A percentile compares a stretch with the other conserved stretches of the same genome.
These are phyloP conservation scores for Biancaea sappan DNA, from an alignment of 306 rosid genomes.

Conservation along the genomic window DNA sequence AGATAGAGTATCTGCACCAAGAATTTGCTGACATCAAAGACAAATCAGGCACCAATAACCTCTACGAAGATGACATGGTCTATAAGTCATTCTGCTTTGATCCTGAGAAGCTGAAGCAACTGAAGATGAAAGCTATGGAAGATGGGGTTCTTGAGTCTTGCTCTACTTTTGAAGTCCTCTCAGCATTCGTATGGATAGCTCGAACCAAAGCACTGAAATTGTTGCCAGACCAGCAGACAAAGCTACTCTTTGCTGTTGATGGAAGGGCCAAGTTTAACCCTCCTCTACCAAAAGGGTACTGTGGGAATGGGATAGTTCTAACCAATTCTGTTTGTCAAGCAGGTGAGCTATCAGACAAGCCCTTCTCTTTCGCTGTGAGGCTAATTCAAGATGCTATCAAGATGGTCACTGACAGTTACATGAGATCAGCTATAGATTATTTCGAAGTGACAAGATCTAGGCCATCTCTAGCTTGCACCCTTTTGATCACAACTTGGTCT, in stretches of 20 bases:
- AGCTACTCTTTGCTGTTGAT: conserved; percentile 92
- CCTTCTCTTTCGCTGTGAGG: conserved; percentile 59
- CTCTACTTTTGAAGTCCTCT: conserved; percentile 81
- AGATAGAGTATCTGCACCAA: conserved; percentile 58
- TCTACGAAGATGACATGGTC: conserved; percentile 65
- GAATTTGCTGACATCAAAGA: conserved; percentile 88
- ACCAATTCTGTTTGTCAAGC: conserved; percentile 68
- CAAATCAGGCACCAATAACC: conserved; percentile 47
- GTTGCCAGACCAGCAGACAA: conserved; percentile 65
- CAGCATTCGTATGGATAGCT: conserved; percentile 89
- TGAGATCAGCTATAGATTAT: conserved; percentile 93
- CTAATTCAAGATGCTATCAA: conserved; percentile 72
- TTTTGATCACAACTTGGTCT: conserved; percentile 89
- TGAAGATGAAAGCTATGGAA: conserved; percentile 65
- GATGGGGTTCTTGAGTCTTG: conserved; percentile 63
- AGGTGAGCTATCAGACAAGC: conserved; percentile 68
- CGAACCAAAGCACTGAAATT: conserved; percentile 67
- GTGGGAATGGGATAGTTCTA: conserved; percentile 78
- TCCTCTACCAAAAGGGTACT: conserved; percentile 72
- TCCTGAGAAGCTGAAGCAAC: conserved; percentile 62
- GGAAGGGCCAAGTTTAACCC: conserved; percentile 76
- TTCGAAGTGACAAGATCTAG: conserved; percentile 84
- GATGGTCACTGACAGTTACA: conserved; percentile 64
- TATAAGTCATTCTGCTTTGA: conserved; percentile 75
- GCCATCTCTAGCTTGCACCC: conserved; percentile 86